Base-by-base conservation (phyloP, 768 basidiomycete species). In the Lyophyllum semitale region DNA sequence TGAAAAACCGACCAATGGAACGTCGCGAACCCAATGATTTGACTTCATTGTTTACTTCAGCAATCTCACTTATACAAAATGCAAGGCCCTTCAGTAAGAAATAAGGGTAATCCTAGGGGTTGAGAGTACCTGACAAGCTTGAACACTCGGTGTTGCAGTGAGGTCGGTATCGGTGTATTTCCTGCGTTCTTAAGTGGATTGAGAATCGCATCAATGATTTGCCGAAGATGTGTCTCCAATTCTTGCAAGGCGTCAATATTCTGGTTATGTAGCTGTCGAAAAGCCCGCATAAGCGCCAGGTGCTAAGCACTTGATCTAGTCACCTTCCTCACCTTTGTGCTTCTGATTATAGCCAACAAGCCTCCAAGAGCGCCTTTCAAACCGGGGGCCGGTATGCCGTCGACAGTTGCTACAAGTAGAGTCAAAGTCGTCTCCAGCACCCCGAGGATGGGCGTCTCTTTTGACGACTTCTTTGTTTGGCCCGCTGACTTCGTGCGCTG, bases 301-400 rank as follows among this genome's bases (percentile, higher is more conserved):
- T 18, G 37, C 33, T 13, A 15, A 38, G 15, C 18, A 12, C 9
- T 18, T 18, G 38, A 29, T 37, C 3, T 11, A 4, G 5, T 43
- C 18, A 26, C 9, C 38, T 42, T 13, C n/a, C 35, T 42, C 20
- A 55, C 54, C 54, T 55, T 55, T 13, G 40, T 49, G 27, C 40
- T 49, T 44, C 35, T 40, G 37, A 55, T 55, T 9, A 55, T 38
- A 17, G 54, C 54, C 27, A 55, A 29, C 12, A 49, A 27, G 17
- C 54, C 54, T 27, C 54, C 54, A 49, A 55, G 30, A 30, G 48
- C 54, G 9, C 47, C 54, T 45, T 55, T 55, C 40, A 55, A 17
- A 30, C 54, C 54, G 22, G 54, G 54, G n/a, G 37, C 38, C 26
- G 54, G 54, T 23, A 55, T 23, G 5, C 54, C 54, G 29, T 55